Base-by-base conservation (phyloP, 352 stramenopile species). In the Phytophthora hibernalis region DNA sequence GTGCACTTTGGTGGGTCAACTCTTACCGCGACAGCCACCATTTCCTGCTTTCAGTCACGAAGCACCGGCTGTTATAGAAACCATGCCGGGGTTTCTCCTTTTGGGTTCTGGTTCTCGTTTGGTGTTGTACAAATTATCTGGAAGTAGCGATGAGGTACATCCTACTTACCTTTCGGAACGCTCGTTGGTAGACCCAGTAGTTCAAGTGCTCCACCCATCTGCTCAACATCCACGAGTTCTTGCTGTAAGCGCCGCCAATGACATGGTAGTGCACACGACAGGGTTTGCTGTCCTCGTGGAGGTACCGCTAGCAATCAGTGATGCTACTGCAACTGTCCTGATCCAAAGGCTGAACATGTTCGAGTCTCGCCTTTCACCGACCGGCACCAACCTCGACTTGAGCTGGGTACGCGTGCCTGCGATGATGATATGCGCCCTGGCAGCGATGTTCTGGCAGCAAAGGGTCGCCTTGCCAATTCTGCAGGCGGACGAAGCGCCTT, bases 381-480 rank as follows among this genome's bases (percentile, higher is more conserved):
- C 62, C 45, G 52, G 56, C 31, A 58, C 48, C 13, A 73, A 62
- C 40, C 21, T 76, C 10, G 68, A 73, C 40, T 22, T 76, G 13
- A 76, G 51, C 43, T 79, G 71, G 71, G 58, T 79, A 61, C 67
- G 71, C 33, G 65, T 78, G 7, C 71, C 66, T 4, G 61, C 45
- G 26, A 72, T 79, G 66, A 74, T 79, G 53, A 37, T 76, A 44
- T 75, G 70, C 37, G 70, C 68, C 2, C 43, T 79, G 33, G 66
- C 54, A 21, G 71, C 71, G 6, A 74, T 79, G 35, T 76, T 74
- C 42, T 79, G 61, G 66, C 71, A 79, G 52, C 61, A 70, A 70
- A 49, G 31, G 51, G 50, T 42, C 51, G 55, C 10, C 7, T 58
- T 13, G 38, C 38, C 16, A 40, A 51, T 44, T 56, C 54, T 12